Conservation (phyloP, 768 basidiomycete genomes). For the Lactarius sanguifluus region DNA sequence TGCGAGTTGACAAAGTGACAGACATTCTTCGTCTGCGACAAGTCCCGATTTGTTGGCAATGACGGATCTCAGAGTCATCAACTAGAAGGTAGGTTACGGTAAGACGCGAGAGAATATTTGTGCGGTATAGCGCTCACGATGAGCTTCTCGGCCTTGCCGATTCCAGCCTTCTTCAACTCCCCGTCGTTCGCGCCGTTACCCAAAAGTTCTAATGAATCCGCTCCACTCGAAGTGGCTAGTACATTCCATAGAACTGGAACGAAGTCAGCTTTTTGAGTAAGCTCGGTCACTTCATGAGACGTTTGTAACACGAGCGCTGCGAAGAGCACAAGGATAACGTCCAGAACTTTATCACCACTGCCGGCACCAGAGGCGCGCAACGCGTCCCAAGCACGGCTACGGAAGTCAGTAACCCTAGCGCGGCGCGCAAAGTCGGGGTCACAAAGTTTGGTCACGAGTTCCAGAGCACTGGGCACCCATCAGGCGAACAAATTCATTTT, state of each 20-base stretch:
- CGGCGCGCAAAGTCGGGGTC: slow-evolving; percentile 75
- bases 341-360: slow-evolving; percentile 63
- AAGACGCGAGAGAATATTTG: slow-evolving; percentile 1
- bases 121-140: slow-evolving; percentile 43
- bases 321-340: slow-evolving; percentile 62
- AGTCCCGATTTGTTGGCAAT: slow-evolving; percentile 39
- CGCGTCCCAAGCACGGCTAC: slow-evolving; percentile 65
- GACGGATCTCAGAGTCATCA: slow-evolving; percentile 39
- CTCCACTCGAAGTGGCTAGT: slow-evolving; percentile 31
- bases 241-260: slow-evolving; percentile 33
- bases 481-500: not conserved
- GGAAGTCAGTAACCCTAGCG: slow-evolving; percentile 75
- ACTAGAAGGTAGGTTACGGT: slow-evolving; percentile 32
- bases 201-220: slow-evolving; percentile 53
- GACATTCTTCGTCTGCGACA: slow-evolving; percentile 47
- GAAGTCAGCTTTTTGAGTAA: slow-evolving; percentile 44
- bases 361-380: slow-evolving; percentile 60
- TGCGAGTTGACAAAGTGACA: slow-evolving; percentile 47
- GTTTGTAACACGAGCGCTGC: slow-evolving; percentile 63
- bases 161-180: slow-evolving; percentile 51
- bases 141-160: slow-evolving; percentile 57
- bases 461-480: slow-evolving; percentile 57
- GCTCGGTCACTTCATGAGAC: slow-evolving; percentile 50
- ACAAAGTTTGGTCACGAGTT: slow-evolving; percentile 72
- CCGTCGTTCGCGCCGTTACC: slow-evolving; percentile 39